A percentile compares a stretch with the other conserved stretches of the same genome.
phyloP scores from a whole-genome alignment of 2,329 filamentous ascomycete genomes.

The Colletotrichum navitas region DNA sequence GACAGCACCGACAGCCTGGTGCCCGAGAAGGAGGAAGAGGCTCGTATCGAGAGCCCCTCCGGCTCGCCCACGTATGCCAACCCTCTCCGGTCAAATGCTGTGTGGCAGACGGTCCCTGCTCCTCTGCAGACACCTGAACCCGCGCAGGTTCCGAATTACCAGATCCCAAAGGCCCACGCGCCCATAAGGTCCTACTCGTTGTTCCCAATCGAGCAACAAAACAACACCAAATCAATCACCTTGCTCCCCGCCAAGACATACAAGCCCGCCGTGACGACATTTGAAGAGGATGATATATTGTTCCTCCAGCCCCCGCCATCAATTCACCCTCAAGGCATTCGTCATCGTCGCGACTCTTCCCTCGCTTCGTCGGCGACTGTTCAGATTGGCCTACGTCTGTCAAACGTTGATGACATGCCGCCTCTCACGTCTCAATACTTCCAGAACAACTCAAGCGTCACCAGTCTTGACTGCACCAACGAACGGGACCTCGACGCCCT shows the following conservation, averaged over 20 bases:
- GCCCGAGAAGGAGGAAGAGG: conserved; percentile 51
- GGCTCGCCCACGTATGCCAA: conserved; percentile 44
- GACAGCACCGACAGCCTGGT: conserved; percentile 54
- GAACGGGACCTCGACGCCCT: conserved; percentile 38
- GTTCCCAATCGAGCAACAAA: conserved; percentile 52
- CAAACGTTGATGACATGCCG: conserved; percentile 66
- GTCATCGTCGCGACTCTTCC: conserved; percentile 71
- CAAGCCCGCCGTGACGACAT: conserved; percentile 43
- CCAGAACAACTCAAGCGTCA: conserved; percentile 52
- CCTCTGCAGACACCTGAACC: conserved; percentile 36
- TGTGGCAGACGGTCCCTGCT: conserved; percentile 43
- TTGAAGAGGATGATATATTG: conserved; percentile 24
- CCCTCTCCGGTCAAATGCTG: conserved; percentile 51
- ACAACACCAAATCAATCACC: conserved; percentile 50
- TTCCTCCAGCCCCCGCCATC: conserved; percentile 40
- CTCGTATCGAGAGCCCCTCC: conserved; percentile 46
- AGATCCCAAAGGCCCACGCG: conserved; percentile 47
- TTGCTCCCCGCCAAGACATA: conserved; percentile 65
- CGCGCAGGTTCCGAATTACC: conserved; percentile 34
- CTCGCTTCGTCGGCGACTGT: conserved; percentile 76
- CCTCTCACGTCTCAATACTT: conserved; percentile 51
- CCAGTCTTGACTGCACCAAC: conserved; percentile 54
- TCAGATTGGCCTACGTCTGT: conserved; percentile 78
- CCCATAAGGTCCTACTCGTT: conserved; percentile 57
- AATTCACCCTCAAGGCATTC: conserved; percentile 48